Evolutionary conservation across 345 rosid species (phyloP), one percentile per base, ranked within the genome.

Genomic region (Eucalyptus regnans): DNA sequence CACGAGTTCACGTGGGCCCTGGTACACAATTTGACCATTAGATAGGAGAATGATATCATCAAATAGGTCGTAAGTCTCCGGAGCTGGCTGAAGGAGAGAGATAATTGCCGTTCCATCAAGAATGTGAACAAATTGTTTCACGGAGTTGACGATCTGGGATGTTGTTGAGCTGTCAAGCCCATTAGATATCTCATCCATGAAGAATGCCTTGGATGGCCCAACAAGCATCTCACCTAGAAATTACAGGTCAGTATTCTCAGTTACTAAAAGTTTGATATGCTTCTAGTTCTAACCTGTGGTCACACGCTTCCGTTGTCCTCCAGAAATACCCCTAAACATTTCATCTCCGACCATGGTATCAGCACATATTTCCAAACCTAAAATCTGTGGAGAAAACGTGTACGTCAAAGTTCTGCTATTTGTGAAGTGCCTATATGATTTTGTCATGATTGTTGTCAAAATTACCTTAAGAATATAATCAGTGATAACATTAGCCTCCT

Each of bases 21-120:
- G 98, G 91, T 95, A 96, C 54, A 95, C 91, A 14, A 96, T 92
- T 83, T 92, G 95, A 22, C 97, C 93, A 89, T 96, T 96, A 9
- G 97, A 94, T 58, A 95, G 89, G 86, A 96, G 94, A 51, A 96
- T 92, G 84, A 96, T 91, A 87, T 95, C 97, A 90, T 96, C 97
- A 25, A 95, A 96, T n/a, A 96, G 95, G 90, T 95, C 90, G 12
- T 94, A 96, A 64, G 98, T 96, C 90, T 95, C 99, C 0, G 97
- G 97, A 49, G 98, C 95, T 27, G 98, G 99, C 91, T 96, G 97
- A 43, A 96, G 98, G 84, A 96, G 99, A 60, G 99, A 95, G 71
- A 96, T 91, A 84, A 94, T 89, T 46, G 96, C 96, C 27, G 99
- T 96, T 91, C 93, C 95, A 56, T 93, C 88, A 49, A 94, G 90